Conservation (phyloP, 1,139 yeast species). For the Geotrichum candidum region DNA sequence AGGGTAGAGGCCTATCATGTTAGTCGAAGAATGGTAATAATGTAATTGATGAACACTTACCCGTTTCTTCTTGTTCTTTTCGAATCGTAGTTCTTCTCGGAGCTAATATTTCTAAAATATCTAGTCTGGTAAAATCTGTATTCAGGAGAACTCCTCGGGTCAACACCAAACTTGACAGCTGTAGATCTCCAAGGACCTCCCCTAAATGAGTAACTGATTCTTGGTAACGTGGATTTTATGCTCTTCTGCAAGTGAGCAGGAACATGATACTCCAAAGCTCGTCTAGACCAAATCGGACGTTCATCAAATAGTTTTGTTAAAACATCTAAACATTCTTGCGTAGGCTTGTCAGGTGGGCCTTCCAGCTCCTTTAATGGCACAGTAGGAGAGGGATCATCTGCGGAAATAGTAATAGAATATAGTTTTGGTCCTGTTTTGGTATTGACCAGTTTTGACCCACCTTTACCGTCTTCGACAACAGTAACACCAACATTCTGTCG, state of each 20-base stretch:
- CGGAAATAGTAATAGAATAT: constrained; percentile 27
- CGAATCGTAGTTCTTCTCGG: constrained; percentile 13
- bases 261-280: constrained; percentile 54
- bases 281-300: constrained; percentile 84
- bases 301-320: constrained; percentile 51
- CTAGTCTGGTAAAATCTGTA: constrained; percentile 77
- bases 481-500: constrained; percentile 51
- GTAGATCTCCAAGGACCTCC: constrained; percentile 96
- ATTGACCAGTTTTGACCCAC: constrained; percentile 30
- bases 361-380: constrained; percentile 42
- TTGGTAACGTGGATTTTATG: constrained; percentile 73
- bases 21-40: constrained; percentile 21
- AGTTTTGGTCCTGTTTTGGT: constrained; percentile 32
- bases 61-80: constrained; percentile 7
- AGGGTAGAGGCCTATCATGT: constrained; percentile 31
- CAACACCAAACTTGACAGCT: constrained; percentile 71
- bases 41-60: neutral
- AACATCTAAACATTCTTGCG: constrained; percentile 47
- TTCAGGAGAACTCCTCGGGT: constrained; percentile 55
- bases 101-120: constrained; percentile 49
- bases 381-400: constrained; percentile 35
- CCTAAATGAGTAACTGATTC: constrained; percentile 69
- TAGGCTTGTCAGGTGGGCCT: constrained; percentile 23
- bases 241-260: constrained; percentile 43
- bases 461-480: constrained; percentile 51